Conservation (phyloP, 2,329 filamentous ascomycete genomes). For the Ascochyta clinopodiicola region DNA sequence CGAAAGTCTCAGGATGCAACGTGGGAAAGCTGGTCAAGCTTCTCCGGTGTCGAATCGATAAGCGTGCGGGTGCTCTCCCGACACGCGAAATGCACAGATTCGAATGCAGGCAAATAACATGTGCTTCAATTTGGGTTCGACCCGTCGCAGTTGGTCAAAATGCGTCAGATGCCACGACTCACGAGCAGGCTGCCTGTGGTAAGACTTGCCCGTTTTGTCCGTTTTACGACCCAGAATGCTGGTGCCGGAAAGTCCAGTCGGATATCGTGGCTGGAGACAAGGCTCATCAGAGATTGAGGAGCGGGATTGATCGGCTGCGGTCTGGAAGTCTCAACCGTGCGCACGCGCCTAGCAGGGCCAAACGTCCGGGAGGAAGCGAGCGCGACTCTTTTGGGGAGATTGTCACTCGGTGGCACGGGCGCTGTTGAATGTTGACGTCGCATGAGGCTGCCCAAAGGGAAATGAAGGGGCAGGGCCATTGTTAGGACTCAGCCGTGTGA, state of each 20-base stretch:
- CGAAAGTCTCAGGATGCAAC: neutral
- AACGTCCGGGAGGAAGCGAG: constrained; percentile 51
- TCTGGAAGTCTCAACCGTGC: constrained; percentile 34
- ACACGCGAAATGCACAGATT: constrained; percentile 1
- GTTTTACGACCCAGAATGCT: constrained; percentile 24
- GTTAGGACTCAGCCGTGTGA: constrained; percentile 41
- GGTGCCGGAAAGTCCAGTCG: constrained; percentile 24
- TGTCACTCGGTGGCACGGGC: constrained; percentile 45
- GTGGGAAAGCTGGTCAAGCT: neutral
- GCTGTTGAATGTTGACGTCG: constrained; percentile 34
- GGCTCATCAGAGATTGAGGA: constrained; percentile 20
- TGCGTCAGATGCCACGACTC: neutral
- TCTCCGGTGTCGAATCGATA: neutral
- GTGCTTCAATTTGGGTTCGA: neutral
- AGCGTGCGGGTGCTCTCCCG: neutral
- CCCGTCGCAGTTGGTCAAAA: neutral
- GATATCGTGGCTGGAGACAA: constrained; percentile 33
- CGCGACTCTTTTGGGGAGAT: constrained; percentile 40
- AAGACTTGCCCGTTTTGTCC: neutral
- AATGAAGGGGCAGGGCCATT: constrained; percentile 48
- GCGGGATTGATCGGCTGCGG: constrained; percentile 25
- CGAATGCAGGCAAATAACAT: neutral
- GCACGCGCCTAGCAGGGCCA: constrained; percentile 45
- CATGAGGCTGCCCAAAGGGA: constrained; percentile 41
- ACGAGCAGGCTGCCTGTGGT: neutral